Conservation (phyloP, 106 monocot genomes). For the Dendrobium nobile region DNA sequence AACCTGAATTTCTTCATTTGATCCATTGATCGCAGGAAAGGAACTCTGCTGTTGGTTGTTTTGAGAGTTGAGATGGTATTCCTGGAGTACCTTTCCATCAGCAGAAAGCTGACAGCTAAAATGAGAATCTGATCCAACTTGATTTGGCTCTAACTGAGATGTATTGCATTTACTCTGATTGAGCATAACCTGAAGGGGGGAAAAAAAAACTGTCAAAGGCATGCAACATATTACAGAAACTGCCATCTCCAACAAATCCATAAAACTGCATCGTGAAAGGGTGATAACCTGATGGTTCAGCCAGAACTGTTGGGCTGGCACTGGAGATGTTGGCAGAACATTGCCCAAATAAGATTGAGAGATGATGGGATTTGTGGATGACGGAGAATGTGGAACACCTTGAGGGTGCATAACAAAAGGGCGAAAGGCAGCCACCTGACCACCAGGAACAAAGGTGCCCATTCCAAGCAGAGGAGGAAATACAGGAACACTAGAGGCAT, state of each 20-base stretch:
- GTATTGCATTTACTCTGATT: slow-evolving; percentile 30
- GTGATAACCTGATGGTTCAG: slow-evolving; percentile 44
- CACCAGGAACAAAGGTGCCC: slow-evolving; percentile 37
- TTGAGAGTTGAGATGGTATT: slow-evolving; percentile 25
- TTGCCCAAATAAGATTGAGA: slow-evolving; percentile 26
- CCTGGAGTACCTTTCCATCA: slow-evolving; percentile 23
- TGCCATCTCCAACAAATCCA: no score
- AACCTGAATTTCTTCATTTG: no score
- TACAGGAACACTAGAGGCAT: slow-evolving; percentile 21
- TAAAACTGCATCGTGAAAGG: background rate
- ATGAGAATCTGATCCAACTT: slow-evolving; percentile 25
- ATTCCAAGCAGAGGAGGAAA: slow-evolving; percentile 49
- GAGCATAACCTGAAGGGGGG: slow-evolving; percentile 8
- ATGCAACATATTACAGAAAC: no score
- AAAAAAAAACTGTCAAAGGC: no score
- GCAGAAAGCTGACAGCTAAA: slow-evolving; percentile 27
- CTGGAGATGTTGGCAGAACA: slow-evolving; percentile 31
- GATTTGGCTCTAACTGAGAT: slow-evolving; percentile 26
- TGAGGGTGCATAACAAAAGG: slow-evolving; percentile 73
- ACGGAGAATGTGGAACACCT: slow-evolving; percentile 45
- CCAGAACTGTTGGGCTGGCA: slow-evolving; percentile 24
- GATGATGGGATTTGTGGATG: slow-evolving; percentile 14
- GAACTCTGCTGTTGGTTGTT: slow-evolving; percentile 15
- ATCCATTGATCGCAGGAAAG: no score
- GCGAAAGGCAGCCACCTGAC: slow-evolving; percentile 49